phyloP scores from a whole-genome alignment of 2,329 filamentous ascomycete genomes.

The Capronia coronata region DNA sequence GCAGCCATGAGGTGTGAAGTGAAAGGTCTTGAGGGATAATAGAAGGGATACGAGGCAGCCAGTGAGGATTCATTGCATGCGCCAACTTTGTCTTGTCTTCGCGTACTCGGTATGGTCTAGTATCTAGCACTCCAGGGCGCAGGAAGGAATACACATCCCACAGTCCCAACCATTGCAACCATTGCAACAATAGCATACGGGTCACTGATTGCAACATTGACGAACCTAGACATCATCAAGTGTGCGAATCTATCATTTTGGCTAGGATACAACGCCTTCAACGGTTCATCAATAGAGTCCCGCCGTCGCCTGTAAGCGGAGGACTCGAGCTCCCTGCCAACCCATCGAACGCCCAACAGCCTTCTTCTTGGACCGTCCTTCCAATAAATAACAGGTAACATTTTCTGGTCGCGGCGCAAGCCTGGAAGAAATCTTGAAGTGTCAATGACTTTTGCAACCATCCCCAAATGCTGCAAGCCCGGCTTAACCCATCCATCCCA shows the following conservation, averaged over 20 bases:
- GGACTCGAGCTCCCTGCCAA: slow-evolving; percentile 8
- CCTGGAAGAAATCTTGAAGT: slow-evolving; percentile 18
- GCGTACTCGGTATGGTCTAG: too few species aligned
- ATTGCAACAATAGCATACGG: too few species aligned
- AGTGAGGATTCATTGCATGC: too few species aligned
- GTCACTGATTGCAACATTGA: not conserved
- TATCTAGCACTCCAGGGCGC: not conserved
- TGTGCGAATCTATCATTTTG: slow-evolving; percentile 9
- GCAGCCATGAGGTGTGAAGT: too few species aligned
- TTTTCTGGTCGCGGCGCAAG: slow-evolving; percentile 15
- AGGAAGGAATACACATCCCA: too few species aligned
- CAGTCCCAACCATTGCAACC: not conserved
- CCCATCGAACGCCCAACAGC: slow-evolving; percentile 14
- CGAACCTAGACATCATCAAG: not conserved
- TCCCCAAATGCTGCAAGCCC: slow-evolving; percentile 21
- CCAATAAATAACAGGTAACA: slow-evolving; percentile 14
- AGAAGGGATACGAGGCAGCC: too few species aligned
- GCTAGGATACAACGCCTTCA: not conserved
- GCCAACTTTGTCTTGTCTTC: too few species aligned
- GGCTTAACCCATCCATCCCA: slow-evolving; percentile 10
- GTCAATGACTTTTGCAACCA: slow-evolving; percentile 15
- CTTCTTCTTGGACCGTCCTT: slow-evolving; percentile 4
- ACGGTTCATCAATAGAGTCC: not conserved
- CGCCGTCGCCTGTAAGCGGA: slow-evolving; percentile 5
- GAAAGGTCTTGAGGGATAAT: too few species aligned